phyloP scores from a whole-genome alignment of 768 basidiomycete species.

The Leccinellum rugosiceps region DNA sequence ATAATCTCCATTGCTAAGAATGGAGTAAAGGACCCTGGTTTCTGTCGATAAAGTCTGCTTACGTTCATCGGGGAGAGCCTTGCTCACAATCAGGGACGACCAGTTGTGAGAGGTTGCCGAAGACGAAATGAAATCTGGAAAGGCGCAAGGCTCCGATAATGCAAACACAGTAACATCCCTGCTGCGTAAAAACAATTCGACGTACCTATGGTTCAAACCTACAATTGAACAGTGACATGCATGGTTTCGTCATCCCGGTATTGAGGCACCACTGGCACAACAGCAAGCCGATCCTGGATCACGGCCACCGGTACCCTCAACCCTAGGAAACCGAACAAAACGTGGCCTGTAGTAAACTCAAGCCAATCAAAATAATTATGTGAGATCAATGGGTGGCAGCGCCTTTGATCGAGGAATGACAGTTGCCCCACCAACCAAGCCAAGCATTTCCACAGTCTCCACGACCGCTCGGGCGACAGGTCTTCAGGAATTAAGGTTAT shows the following conservation, averaged over 20 bases:
- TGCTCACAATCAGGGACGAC: slow-evolving; percentile 8
- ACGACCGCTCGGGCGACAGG: not conserved
- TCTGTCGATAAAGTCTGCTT: not conserved
- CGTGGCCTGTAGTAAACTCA: not conserved
- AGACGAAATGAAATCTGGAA: not conserved
- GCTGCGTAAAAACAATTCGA: not conserved
- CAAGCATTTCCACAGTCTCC: not conserved
- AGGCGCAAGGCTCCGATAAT: not conserved
- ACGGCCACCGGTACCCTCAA: not conserved
- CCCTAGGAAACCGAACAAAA: not conserved
- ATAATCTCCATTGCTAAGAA: not conserved
- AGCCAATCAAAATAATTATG: not conserved
- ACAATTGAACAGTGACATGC: not conserved
- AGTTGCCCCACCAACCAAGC: not conserved
- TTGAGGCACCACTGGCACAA: not conserved
- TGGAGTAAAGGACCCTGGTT: not conserved
- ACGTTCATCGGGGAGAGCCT: not conserved
- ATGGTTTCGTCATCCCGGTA: not conserved
- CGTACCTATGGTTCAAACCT: not conserved
- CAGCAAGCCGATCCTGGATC: not conserved
- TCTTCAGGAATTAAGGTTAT: not conserved
- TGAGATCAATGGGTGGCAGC: not conserved
- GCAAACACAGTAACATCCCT: not conserved
- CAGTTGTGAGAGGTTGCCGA: not conserved
- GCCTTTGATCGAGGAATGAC: not conserved